Percentiles rank a stretch among this genome's conserved stretches.
Evolutionary conservation across 2,329 filamentous ascomycete genomes (phyloP).

Genomic region (Didymella exigua): DNA sequence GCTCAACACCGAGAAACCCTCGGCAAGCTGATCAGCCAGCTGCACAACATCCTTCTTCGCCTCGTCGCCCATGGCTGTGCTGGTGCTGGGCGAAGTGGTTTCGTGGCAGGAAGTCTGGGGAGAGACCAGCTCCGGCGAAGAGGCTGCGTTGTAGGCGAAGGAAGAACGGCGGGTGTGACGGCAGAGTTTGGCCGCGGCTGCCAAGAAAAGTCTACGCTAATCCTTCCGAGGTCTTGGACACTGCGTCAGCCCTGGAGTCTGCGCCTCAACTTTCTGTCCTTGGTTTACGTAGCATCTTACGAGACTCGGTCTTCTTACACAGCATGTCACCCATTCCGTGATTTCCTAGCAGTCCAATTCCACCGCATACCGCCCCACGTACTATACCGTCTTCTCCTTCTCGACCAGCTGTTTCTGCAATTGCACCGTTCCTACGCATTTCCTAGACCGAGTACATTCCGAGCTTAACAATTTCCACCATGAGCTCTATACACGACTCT

Average conservation of each 20-base stretch:
- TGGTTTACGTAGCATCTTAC: constrained; percentile 38
- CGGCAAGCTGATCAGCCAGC: constrained; percentile 51
- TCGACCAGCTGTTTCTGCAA: not conserved
- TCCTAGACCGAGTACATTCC: constrained; percentile 19
- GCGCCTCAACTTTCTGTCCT: constrained; percentile 36
- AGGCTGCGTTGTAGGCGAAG: constrained; percentile 23
- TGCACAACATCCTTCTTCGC: constrained; percentile 34
- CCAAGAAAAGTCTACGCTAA: constrained; percentile 7
- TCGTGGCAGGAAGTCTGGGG: constrained; percentile 6
- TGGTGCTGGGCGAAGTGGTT: constrained; percentile 16
- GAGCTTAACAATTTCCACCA: constrained; percentile 20
- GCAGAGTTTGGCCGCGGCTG: constrained; percentile 22
- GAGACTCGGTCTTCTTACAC: constrained; percentile 29
- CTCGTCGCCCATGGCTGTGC: constrained; percentile 34
- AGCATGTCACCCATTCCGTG: constrained; percentile 36
- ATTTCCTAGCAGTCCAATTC: constrained; percentile 12
- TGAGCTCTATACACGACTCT: constrained; percentile 63
- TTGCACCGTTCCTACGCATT: constrained; percentile 16
- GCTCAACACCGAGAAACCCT: constrained; percentile 55
- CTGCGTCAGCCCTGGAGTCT: constrained; percentile 37
- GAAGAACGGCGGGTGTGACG: constrained; percentile 21
- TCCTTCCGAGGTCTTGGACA: constrained; percentile 22
- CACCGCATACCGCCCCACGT: constrained; percentile 1
- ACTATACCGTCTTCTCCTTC: not conserved
- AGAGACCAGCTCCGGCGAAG: constrained; percentile 28